These are phyloP conservation scores for Hordeum marinum DNA, from an alignment of 176 grass and related monocot species.

Conservation along the genomic window DNA sequence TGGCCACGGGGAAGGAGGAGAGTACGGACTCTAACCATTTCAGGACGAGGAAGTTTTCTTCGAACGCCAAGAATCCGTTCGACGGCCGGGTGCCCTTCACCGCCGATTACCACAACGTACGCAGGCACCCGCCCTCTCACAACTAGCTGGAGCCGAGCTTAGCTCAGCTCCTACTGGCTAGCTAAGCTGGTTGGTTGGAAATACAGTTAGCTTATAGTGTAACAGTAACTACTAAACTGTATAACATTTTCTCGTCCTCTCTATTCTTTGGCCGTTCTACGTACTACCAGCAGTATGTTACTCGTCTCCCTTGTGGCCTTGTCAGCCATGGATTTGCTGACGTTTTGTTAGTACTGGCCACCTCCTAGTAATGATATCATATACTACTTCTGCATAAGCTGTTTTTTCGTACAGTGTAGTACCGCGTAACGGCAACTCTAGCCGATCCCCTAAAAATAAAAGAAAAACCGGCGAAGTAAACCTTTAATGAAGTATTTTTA, in stretches of 20 bases:
- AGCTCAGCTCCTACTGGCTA: background rate
- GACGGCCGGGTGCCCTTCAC: conserved; percentile 46
- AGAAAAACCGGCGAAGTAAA: too few species aligned
- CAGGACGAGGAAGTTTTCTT: conserved; percentile 15
- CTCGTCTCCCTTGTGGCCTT: background rate
- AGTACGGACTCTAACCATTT: conserved; percentile 5
- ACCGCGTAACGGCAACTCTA: too few species aligned
- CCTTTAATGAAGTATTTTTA: too few species aligned
- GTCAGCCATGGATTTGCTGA: background rate
- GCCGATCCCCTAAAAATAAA: too few species aligned
- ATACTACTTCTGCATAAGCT: too few species aligned
- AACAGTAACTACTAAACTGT: background rate
- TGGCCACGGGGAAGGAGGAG: background rate
- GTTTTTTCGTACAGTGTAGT: too few species aligned
- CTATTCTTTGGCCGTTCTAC: background rate
- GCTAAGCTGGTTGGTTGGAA: background rate
- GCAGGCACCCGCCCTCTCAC: conserved; percentile 55
- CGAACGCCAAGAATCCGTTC: conserved; percentile 17
- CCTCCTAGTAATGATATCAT: too few species aligned
- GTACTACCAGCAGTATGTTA: background rate
- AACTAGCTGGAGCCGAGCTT: conserved; percentile 30
- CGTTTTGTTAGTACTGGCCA: background rate
- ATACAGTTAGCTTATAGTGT: background rate
- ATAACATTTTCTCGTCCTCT: background rate
- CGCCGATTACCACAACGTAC: conserved; percentile 51